Percentiles rank a stretch among this genome's conserved stretches.
These are phyloP conservation scores for Sphaerostilbella broomeana DNA, from an alignment of 2,329 filamentous ascomycete species.

Conservation along the genomic window DNA sequence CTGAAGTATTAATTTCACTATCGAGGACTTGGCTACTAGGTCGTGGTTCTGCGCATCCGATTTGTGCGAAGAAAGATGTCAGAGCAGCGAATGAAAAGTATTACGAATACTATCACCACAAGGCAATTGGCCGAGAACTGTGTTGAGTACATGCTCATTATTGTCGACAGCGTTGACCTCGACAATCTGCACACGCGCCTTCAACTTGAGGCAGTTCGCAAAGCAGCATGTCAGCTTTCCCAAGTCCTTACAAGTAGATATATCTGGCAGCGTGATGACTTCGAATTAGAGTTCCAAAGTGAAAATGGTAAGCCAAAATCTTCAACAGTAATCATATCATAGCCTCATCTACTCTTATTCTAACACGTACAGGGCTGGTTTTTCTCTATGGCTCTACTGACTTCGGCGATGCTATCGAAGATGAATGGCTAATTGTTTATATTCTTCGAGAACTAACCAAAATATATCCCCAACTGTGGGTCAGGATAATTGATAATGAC, in stretches of 20 bases:
- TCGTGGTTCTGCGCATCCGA: too few relatives aligned
- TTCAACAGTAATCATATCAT: not conserved
- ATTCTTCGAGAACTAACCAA: conserved; percentile 75
- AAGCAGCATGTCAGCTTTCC: conserved; percentile 55
- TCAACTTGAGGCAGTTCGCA: conserved; percentile 65
- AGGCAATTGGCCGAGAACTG: conserved; percentile 66
- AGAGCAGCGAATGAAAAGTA: not conserved
- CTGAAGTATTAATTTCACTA: too few relatives aligned
- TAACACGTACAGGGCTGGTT: conserved; percentile 36
- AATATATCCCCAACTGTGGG: conserved; percentile 68
- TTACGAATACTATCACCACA: not conserved
- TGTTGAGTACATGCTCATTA: conserved; percentile 76
- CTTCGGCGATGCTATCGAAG: conserved; percentile 90
- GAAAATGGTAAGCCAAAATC: conserved; percentile 41
- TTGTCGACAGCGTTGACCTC: conserved; percentile 49
- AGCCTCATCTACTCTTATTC: not conserved
- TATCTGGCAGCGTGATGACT: conserved; percentile 88
- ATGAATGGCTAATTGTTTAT: conserved; percentile 96
- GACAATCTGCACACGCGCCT: conserved; percentile 52
- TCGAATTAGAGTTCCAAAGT: conserved; percentile 61
- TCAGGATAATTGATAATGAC: conserved; percentile 77
- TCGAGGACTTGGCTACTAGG: too few relatives aligned
- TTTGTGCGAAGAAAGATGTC: conserved; percentile 6
- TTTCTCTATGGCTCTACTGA: conserved; percentile 72
- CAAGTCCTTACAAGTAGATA: conserved; percentile 69